Conservation (phyloP, 179 eudicot genomes). For the Beta lomatogona region DNA sequence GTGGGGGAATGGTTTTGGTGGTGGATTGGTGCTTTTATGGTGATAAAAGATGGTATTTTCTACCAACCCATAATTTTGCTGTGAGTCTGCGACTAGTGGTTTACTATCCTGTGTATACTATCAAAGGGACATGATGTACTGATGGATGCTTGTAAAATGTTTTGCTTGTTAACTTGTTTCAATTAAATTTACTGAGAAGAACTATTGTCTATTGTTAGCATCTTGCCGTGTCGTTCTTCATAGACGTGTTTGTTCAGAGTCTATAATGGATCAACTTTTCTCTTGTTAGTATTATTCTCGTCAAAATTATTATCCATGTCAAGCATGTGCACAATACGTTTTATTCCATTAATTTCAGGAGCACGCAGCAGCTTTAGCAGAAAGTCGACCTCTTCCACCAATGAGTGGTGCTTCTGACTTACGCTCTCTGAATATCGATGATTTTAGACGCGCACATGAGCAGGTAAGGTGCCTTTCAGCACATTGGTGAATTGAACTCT, state of each 20-base stretch:
- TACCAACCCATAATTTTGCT: neutral
- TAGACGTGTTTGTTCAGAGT: neutral
- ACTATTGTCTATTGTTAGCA: neutral
- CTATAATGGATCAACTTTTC: neutral
- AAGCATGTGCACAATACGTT: neutral
- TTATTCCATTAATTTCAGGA: slow-evolving; percentile 49
- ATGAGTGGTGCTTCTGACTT: slow-evolving; percentile 66
- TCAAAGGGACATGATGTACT: neutral
- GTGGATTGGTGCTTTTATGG: neutral
- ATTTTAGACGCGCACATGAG: slow-evolving; percentile 78
- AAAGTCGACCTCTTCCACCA: slow-evolving; percentile 67
- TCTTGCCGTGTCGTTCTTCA: neutral
- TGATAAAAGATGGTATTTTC: neutral
- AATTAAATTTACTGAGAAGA: neutral
- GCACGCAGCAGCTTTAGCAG: slow-evolving; percentile 62
- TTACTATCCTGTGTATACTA: neutral
- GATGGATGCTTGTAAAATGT: neutral
- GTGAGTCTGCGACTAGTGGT: neutral
- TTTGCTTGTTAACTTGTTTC: neutral
- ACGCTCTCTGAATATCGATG: slow-evolving; percentile 72
- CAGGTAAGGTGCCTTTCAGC: slow-evolving; percentile 40
- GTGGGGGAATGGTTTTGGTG: neutral
- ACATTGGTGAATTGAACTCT: neutral
- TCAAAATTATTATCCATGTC: neutral
- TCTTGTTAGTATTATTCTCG: neutral